These are phyloP conservation scores for Acrodontium crateriforme DNA, from an alignment of 2,329 filamentous ascomycete genomes.

Conservation along the genomic window DNA sequence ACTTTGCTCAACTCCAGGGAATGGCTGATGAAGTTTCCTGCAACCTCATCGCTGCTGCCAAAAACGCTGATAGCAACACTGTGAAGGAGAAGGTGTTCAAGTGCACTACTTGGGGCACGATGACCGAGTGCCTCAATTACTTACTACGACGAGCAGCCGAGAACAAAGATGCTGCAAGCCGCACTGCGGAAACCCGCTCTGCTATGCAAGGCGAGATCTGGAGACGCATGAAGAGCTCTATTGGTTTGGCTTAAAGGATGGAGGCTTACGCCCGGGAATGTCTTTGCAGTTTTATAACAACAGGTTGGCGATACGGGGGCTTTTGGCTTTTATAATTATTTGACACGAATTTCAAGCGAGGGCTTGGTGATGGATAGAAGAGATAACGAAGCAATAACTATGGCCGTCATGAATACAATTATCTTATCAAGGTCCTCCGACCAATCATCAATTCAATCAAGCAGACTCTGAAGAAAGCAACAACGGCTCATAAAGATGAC, in stretches of 20 bases:
- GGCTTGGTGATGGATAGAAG: too few relatives aligned
- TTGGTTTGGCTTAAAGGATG: slow-evolving; percentile 10
- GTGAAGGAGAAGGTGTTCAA: slow-evolving; percentile 37
- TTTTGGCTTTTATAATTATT: too few relatives aligned
- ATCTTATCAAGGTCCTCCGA: too few relatives aligned
- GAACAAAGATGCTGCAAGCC: slow-evolving; percentile 46
- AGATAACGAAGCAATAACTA: too few relatives aligned
- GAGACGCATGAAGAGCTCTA: slow-evolving; percentile 10
- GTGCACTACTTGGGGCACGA: slow-evolving; percentile 42
- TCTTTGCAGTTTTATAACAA: too few relatives aligned
- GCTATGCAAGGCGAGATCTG: slow-evolving; percentile 39
- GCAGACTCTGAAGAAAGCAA: too few relatives aligned
- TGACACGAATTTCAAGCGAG: too few relatives aligned
- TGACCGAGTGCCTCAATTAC: slow-evolving; percentile 69
- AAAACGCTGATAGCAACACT: slow-evolving; percentile 16
- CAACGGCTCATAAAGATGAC: too few relatives aligned
- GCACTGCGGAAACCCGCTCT: slow-evolving; percentile 37
- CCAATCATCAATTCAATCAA: too few relatives aligned
- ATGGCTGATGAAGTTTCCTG: slow-evolving; percentile 89
- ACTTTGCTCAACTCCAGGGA: slow-evolving; percentile 73
- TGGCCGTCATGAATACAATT: too few relatives aligned
- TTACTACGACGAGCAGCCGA: slow-evolving; percentile 44
- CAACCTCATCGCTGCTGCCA: slow-evolving; percentile 34
- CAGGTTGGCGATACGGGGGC: too few relatives aligned
- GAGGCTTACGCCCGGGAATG: too few relatives aligned